phyloP scores from a whole-genome alignment of 768 basidiomycete genomes.

The Mycena floridula region DNA sequence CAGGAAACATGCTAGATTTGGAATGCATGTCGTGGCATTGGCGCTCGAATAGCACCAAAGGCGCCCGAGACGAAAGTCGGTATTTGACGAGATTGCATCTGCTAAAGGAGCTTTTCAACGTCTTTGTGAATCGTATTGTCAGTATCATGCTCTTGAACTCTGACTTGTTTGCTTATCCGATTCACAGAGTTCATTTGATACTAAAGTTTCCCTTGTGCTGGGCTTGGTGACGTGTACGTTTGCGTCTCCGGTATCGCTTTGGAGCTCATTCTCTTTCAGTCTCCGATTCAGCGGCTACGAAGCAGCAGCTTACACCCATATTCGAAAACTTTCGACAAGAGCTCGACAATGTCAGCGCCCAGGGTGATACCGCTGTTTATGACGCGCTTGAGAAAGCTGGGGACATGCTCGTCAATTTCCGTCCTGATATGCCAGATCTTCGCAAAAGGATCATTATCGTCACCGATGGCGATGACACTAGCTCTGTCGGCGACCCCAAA shows the following conservation, averaged over 20 bases:
- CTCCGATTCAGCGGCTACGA: slow-evolving; percentile 11
- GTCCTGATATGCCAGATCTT: slow-evolving; percentile 17
- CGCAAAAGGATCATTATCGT: slow-evolving; percentile 21
- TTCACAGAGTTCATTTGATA: slow-evolving; percentile 22
- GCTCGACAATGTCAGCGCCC: slow-evolving; percentile 12
- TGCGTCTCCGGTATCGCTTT: neutral
- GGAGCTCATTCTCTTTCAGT: slow-evolving; percentile 8
- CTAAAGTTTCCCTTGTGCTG: slow-evolving; percentile 17
- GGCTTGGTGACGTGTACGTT: slow-evolving; percentile 22
- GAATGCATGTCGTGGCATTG: neutral
- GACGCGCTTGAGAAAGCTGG: slow-evolving; percentile 21
- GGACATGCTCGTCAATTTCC: slow-evolving; percentile 12
- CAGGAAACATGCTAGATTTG: too few relatives aligned
- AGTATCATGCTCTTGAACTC: neutral
- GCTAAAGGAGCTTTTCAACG: slow-evolving; percentile 20
- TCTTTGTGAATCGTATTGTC: slow-evolving; percentile 22
- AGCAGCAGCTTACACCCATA: slow-evolving; percentile 18
- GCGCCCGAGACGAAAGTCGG: slow-evolving; percentile 9
- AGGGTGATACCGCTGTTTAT: slow-evolving; percentile 20
- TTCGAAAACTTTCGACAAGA: slow-evolving; percentile 20
- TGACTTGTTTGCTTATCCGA: neutral
- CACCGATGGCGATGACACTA: slow-evolving; percentile 23
- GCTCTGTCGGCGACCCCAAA: slow-evolving; percentile 7
- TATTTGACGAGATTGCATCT: slow-evolving; percentile 17
- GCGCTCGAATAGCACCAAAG: neutral